Percentiles rank a stretch among this genome's conserved stretches.
phyloP scores from a whole-genome alignment of 169 alveolate genomes.

The Plasmodium berghei region DNA sequence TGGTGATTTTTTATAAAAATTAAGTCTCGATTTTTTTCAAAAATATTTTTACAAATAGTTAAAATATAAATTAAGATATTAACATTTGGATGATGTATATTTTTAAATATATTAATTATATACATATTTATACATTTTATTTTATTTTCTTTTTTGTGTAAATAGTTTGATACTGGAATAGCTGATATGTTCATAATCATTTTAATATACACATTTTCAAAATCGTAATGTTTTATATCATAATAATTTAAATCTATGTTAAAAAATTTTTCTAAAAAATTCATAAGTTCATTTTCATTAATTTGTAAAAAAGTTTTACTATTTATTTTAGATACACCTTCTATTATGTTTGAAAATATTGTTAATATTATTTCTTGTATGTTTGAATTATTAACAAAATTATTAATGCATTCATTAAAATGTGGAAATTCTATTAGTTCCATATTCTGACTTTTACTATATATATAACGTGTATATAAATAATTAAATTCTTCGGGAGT shows the following conservation, averaged over 20 bases:
- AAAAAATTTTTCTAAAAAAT: conserved; percentile 35
- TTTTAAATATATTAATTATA: conserved; percentile 33
- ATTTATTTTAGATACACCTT: conserved; percentile 38
- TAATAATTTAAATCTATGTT: conserved; percentile 34
- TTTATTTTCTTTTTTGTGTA: conserved; percentile 62
- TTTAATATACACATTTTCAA: conserved; percentile 28
- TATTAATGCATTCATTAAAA: too few species aligned
- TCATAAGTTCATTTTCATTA: conserved; percentile 41
- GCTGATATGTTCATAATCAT: conserved; percentile 42
- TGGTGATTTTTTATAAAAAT: conserved; percentile 33
- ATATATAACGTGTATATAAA: not conserved
- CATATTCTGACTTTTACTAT: not conserved
- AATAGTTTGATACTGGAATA: conserved; percentile 41
- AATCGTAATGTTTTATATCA: conserved; percentile 24
- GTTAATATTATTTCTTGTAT: conserved; percentile 17
- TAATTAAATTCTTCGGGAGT: not conserved
- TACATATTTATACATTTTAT: conserved; percentile 29
- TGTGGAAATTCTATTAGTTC: too few species aligned
- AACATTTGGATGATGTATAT: conserved; percentile 45
- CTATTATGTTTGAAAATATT: conserved; percentile 45
- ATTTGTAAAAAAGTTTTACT: conserved; percentile 49
- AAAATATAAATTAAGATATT: conserved; percentile 28
- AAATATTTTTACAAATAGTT: conserved; percentile 69
- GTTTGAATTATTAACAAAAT: not conserved
- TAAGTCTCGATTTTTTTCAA: conserved; percentile 46